These are phyloP conservation scores for Malassezia restricta DNA, from an alignment of 1,284 basidiomycete genomes.

Conservation along the genomic window DNA sequence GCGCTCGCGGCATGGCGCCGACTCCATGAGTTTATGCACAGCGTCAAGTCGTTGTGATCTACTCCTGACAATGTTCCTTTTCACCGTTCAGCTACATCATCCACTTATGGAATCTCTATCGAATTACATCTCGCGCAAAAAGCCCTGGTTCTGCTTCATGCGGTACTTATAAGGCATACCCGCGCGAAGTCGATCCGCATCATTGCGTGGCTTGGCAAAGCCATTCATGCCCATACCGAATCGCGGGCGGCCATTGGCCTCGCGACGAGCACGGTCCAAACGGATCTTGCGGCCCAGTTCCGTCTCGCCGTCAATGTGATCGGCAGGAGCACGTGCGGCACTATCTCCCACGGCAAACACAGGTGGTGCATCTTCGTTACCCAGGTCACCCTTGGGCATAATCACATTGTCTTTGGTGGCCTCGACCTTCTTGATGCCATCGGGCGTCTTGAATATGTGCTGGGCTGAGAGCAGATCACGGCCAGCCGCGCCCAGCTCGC, in stretches of 20 bases:
- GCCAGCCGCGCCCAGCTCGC: slow-evolving; percentile 31
- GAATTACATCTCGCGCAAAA: slow-evolving; percentile 6
- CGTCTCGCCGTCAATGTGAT: slow-evolving; percentile 35
- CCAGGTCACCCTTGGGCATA: slow-evolving; percentile 27
- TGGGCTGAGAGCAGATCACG: slow-evolving; percentile 32
- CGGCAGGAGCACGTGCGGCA: slow-evolving; percentile 14
- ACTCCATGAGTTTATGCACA: slow-evolving; percentile 8
- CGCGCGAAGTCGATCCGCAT: slow-evolving; percentile 32
- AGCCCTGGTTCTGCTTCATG: slow-evolving; percentile 15
- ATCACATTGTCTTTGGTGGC: slow-evolving; percentile 27
- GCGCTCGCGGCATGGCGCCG: background rate
- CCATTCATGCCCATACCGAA: slow-evolving; percentile 30
- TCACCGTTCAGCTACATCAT: background rate
- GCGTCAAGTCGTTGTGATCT: background rate
- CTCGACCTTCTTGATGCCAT: slow-evolving; percentile 34
- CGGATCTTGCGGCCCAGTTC: slow-evolving; percentile 30
- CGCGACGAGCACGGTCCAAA: slow-evolving; percentile 27
- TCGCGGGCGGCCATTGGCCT: slow-evolving; percentile 26
- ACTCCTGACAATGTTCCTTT: background rate
- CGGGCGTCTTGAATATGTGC: slow-evolving; percentile 42
- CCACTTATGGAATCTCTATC: background rate
- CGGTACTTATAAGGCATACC: slow-evolving; percentile 36
- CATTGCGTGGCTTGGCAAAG: slow-evolving; percentile 32
- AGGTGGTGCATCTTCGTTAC: slow-evolving; percentile 28
- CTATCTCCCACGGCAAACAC: slow-evolving; percentile 12